Conservation (phyloP, 768 basidiomycete species). For the Collybiopsis confluens region DNA sequence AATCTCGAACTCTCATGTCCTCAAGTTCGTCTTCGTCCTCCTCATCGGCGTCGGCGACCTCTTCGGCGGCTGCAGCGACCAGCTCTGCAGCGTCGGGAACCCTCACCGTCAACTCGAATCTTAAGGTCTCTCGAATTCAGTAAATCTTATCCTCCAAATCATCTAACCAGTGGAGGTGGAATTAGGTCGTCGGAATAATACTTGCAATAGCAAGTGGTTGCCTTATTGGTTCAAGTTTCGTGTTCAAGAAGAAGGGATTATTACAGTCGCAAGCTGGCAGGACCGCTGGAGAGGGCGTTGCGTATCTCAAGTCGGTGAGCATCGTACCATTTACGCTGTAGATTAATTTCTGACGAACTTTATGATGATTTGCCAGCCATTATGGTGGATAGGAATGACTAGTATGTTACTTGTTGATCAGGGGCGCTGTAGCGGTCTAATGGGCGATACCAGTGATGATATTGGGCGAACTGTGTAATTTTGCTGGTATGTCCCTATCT, state of each 20-base stretch:
- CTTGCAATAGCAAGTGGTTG: constrained; percentile 76
- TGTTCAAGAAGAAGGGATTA: constrained; percentile 97
- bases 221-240: constrained; percentile 90
- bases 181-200: constrained; percentile 69
- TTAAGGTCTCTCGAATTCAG: constrained; percentile 38
- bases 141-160: background rate
- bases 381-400: constrained; percentile 96
- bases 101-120: constrained; percentile 37
- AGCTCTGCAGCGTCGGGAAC: constrained; percentile 29
- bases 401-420: constrained; percentile 40
- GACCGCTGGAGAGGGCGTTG: constrained; percentile 79
- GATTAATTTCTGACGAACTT: constrained; percentile 7
- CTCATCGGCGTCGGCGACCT: constrained; percentile 5
- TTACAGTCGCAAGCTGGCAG: constrained; percentile 79
- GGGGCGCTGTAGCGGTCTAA: background rate
- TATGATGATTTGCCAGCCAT: constrained; percentile 35
- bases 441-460: constrained; percentile 70
- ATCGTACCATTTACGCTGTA: constrained; percentile 10
- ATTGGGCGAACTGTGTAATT: constrained; percentile 83
- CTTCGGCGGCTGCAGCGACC: constrained; percentile 15
- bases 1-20: background rate
- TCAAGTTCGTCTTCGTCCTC: constrained; percentile 4
- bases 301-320: constrained; percentile 91
- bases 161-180: too few species aligned
- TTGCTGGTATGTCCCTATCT: constrained; percentile 54